Base-by-base conservation (phyloP, 78 protist species). In the Pelomyxa schiedti region DNA sequence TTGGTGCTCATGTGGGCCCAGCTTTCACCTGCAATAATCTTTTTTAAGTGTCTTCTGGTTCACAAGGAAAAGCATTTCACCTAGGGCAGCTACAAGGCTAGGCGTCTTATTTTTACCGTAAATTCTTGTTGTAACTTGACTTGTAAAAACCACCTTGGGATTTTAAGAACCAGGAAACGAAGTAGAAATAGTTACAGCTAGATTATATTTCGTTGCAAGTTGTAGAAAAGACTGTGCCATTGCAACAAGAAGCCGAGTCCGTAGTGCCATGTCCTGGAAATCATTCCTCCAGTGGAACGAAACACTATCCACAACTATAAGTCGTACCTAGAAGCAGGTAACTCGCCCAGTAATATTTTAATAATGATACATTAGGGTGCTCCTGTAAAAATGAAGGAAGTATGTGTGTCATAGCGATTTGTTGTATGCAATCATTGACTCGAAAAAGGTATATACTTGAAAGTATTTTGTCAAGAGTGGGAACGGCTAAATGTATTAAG, bases 1-100 rank as follows among this genome's bases (percentile, higher is more conserved):
- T 26, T 7, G 38, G 77, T 81, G 80, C 77, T n/a, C 1, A 71
- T 77, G n/a, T 81, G 86, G 0, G 67, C 80, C 86, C 86, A 81
- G 32, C 42, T 69, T 2, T 81, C 86, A 0, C 81, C 81, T 43
- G n/a, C n/a, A n/a, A n/a, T n/a, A n/a, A n/a, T n/a, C n/a, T n/a
- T n/a, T n/a, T n/a, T n/a, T n/a, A n/a, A n/a, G n/a, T n/a, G n/a
- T n/a, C n/a, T n/a, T n/a, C n/a, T n/a, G n/a, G n/a, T n/a, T n/a
- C n/a, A n/a, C n/a, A n/a, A n/a, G n/a, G n/a, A n/a, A n/a, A n/a
- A n/a, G n/a, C n/a, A n/a, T n/a, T n/a, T n/a, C n/a, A n/a, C n/a
- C n/a, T n/a, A 81, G 75, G 0, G 86, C 86, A 0, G 86, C 81
- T 3, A 72, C 75, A 2, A 81, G 79, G 24, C 58, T n/a, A n/a